Percentiles rank a stretch among this genome's conserved stretches.
Evolutionary conservation across 768 basidiomycete species (phyloP).

Genomic region (Lactarius trivialis): DNA sequence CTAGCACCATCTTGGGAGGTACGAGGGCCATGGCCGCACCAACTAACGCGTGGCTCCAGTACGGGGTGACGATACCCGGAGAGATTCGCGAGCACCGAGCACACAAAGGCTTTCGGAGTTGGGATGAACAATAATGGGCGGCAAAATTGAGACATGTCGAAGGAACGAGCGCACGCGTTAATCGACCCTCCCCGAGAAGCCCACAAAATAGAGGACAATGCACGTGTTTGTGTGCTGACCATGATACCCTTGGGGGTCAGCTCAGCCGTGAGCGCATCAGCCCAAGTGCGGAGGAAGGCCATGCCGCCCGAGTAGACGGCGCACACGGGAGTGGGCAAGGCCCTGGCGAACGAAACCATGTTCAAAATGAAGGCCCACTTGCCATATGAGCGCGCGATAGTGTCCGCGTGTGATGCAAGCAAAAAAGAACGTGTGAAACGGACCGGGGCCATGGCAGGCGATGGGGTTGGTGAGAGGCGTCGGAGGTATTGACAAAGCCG

Average conservation of each 20-base stretch:
- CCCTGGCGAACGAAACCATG: conserved; percentile 86
- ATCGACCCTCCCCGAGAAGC: neutral
- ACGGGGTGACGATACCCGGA: conserved; percentile 69
- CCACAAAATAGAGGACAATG: conserved; percentile 28
- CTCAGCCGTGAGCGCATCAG: conserved; percentile 81
- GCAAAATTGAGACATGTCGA: conserved; percentile 87
- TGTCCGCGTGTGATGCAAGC: neutral
- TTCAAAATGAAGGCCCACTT: conserved; percentile 83
- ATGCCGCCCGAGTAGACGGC: conserved; percentile 92
- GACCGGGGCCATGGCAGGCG: too few relatives aligned
- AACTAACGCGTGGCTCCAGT: conserved; percentile 20
- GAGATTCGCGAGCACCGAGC: conserved; percentile 67
- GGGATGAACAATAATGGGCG: conserved; percentile 65
- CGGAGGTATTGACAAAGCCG: too few relatives aligned
- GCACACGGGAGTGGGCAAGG: conserved; percentile 85
- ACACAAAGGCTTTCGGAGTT: conserved; percentile 66
- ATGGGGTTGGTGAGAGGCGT: too few relatives aligned
- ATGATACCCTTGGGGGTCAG: conserved; percentile 64
- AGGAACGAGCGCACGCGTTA: neutral
- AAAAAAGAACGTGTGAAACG: too few relatives aligned
- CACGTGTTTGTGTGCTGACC: conserved; percentile 82
- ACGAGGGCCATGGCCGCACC: conserved; percentile 18
- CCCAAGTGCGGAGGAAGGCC: conserved; percentile 81
- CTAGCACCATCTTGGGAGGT: neutral
- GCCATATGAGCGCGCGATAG: conserved; percentile 32